phyloP scores from a whole-genome alignment of 108 stramenopile genomes.

The Cyclotella cryptica region DNA sequence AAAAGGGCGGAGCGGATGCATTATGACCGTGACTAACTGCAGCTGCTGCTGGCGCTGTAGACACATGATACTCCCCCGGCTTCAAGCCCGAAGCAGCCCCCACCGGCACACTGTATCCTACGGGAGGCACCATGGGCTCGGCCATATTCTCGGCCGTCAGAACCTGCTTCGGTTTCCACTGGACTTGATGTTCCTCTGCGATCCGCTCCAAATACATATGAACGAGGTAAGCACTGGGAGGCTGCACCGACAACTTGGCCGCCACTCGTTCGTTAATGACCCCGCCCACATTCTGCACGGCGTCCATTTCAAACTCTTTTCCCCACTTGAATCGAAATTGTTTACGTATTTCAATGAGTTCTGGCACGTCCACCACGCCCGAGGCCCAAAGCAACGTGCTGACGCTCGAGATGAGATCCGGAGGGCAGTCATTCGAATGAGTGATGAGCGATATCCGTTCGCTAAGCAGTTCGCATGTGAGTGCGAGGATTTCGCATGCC shows the following conservation, averaged over 20 bases:
- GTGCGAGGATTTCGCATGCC: constrained; percentile 86
- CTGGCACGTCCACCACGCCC: constrained; percentile 80
- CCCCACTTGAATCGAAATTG: constrained; percentile 90
- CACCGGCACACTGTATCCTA: constrained; percentile 72
- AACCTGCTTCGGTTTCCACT: constrained; percentile 76
- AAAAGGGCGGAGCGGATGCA: constrained; percentile 12
- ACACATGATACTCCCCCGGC: constrained; percentile 14
- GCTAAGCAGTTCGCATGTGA: constrained; percentile 82
- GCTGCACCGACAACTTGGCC: constrained; percentile 86
- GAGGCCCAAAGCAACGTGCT: constrained; percentile 86
- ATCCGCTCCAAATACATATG: constrained; percentile 90
- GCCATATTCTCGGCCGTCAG: constrained; percentile 61
- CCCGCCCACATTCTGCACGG: constrained; percentile 74
- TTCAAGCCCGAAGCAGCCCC: constrained; percentile 70
- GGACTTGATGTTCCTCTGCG: constrained; percentile 83
- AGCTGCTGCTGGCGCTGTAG: neutral
- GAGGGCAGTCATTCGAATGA: constrained; percentile 74
- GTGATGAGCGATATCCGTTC: constrained; percentile 82
- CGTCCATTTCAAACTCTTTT: constrained; percentile 80
- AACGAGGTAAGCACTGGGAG: constrained; percentile 84
- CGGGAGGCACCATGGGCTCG: constrained; percentile 82
- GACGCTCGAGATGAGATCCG: constrained; percentile 72
- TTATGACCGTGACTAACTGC: neutral
- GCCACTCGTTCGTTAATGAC: constrained; percentile 91
- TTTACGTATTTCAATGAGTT: constrained; percentile 75